Evolutionary conservation across 345 rosid species (phyloP), one percentile per base, ranked within the genome.

Genomic region (Cardamine chenopodiifolia): DNA sequence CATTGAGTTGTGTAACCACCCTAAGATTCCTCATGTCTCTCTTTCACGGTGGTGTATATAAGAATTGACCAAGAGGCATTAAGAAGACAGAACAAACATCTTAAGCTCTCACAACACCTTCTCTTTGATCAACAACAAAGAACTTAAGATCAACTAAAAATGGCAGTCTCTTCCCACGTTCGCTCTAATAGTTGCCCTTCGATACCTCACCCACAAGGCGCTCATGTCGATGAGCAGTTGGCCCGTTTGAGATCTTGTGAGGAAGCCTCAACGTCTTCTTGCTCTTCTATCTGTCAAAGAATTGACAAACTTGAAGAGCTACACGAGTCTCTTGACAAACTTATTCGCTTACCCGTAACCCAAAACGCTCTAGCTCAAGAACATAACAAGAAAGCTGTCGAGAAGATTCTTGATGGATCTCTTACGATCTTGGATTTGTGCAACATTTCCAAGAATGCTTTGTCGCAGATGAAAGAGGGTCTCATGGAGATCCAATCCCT

Each of bases 381-480:
- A 12, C 22, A 75, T n/a, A 23, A 64, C 15, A 72, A 35, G 56
- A 60, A 53, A 20, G 23, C 8, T 7, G 76, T 77, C 0, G 74
- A 80, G 6, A 76, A 78, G 55, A 47, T 76, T 45, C 68, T 84
- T 62, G 75, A 82, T 47, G 78, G 79, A 39, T 80, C 86, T 22
- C 78, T 81, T 0, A 45, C 23, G 59, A 57, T 83, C 40, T 67
- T 79, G 44, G 83, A 79, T 11, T 48, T 77, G 13, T 81, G 81
- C 48, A 66, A 63, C 55, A 64, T 58, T 15, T 44, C 77, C 26
- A 75, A 75, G 48, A 82, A 79, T 79, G 80, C 71, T 37, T 66
- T 85, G 68, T 35, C 62, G n/a, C 80, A 71, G 62, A 70, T 70
- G 57, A 81, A 76, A 49, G 77, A 74, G 19, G 17, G 76, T 32